Evolutionary conservation across 176 grass and related monocot genomes (phyloP), one percentile per base, ranked within the genome.

Genomic region (Tillandsia leiboldiana): DNA sequence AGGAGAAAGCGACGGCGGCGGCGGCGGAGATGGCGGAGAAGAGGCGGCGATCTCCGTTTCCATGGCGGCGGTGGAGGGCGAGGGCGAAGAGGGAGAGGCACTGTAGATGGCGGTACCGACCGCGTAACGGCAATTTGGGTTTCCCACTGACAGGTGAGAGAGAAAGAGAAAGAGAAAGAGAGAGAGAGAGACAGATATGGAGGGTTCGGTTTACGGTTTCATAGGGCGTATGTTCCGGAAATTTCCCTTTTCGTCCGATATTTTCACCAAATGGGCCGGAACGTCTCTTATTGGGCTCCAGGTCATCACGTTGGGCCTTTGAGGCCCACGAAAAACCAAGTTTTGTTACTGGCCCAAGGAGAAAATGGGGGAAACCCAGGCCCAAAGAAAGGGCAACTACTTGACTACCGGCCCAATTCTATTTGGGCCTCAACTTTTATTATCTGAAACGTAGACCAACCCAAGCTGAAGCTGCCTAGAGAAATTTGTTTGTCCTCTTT

Each of bases 81-180:
- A 48, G 24, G 9, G 11, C n/a, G 12, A 11, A 4, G 69, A 12
- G 47, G 68, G n/a, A 24, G 11, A 33, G 64, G 12, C 57, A 12
- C 48, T 18, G 65, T 49, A 26, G 56, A 1, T 50, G 66, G 18
- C 42, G n/a, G 51, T 82, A 66, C 80, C 80, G 67, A 81, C 87
- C 82, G 82, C 65, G 82, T 77, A 79, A 72, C 79, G 27, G 87
- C 86, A 81, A 76, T 71, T 79, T 82, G 69, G 57, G 81, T 48
- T 72, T 10, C 49, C 52, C 17, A n/a, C 48, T 51, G 47, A 51
- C 28, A 51, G 33, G 33, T 42, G 33, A 42, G 33, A 42, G 5
- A 6, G 33, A 0, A 7, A 42, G 4, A 24, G 24, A 24, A 24
- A 24, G 33, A 42, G 33, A 42, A 1, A 6, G 33, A 0, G 1